Conservation (phyloP, 1,284 basidiomycete genomes). For the Schizophyllum amplum region DNA sequence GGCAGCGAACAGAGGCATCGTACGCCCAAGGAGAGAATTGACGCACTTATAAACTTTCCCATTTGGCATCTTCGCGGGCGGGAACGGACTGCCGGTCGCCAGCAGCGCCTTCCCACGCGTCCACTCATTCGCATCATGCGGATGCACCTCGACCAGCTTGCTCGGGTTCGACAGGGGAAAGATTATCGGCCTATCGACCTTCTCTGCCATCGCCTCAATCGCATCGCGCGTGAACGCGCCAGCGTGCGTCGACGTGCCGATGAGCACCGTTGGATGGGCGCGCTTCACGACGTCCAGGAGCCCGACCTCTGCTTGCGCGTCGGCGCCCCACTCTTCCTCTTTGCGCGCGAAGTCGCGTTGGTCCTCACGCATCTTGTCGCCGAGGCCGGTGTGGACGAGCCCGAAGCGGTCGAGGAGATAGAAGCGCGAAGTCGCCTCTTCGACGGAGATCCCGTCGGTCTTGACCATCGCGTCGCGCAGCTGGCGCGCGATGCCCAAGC, state of each 20-base stretch:
- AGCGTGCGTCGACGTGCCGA: slow-evolving; percentile 74
- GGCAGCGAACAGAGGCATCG: too few species aligned
- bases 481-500: slow-evolving; percentile 69
- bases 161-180: slow-evolving; percentile 82
- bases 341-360: slow-evolving; percentile 51
- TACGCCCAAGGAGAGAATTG: too few species aligned
- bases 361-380: slow-evolving; percentile 39
- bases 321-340: slow-evolving; percentile 41
- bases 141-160: slow-evolving; percentile 63
- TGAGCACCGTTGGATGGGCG: slow-evolving; percentile 59
- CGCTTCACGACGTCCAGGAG: slow-evolving; percentile 64
- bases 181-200: slow-evolving; percentile 69
- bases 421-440: slow-evolving; percentile 59
- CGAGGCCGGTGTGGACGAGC: slow-evolving; percentile 44
- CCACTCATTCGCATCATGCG: slow-evolving; percentile 70
- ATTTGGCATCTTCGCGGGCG: slow-evolving; percentile 56
- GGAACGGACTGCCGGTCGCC: slow-evolving; percentile 80
- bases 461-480: slow-evolving; percentile 70
- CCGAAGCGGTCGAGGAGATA: slow-evolving; percentile 60
- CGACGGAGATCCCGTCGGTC: slow-evolving; percentile 44
- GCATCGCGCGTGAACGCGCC: slow-evolving; percentile 81
- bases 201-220: slow-evolving; percentile 56
- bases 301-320: slow-evolving; percentile 35
- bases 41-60: slow-evolving; percentile 58
- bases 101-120: slow-evolving; percentile 70